phyloP scores from a whole-genome alignment of 345 rosid genomes.

The Nasturtium officinale region DNA sequence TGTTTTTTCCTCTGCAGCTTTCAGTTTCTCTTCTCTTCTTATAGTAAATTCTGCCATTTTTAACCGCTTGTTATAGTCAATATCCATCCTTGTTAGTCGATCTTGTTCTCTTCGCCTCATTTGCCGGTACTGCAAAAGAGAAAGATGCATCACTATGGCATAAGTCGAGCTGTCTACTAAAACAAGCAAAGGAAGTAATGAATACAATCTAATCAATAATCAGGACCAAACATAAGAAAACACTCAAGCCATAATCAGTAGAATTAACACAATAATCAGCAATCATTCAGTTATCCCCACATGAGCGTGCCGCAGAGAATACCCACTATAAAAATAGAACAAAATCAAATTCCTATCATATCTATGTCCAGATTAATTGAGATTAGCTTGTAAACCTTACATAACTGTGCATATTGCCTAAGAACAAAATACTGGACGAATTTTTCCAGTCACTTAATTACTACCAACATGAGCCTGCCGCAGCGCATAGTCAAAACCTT shows the following conservation, averaged over 20 bases:
- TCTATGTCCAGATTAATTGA: no score
- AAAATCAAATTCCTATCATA: no score
- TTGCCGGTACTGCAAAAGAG: conserved; percentile 74
- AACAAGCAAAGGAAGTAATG: background rate
- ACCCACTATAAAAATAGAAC: background rate
- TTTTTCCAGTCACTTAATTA: no score
- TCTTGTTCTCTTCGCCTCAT: conserved; percentile 96
- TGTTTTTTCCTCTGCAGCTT: conserved; percentile 80
- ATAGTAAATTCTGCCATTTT: conserved; percentile 64
- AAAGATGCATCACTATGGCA: conserved; percentile 1
- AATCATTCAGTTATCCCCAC: background rate
- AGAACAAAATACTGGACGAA: no score
- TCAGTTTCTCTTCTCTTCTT: conserved; percentile 85
- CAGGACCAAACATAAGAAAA: background rate
- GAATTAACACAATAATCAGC: no score
- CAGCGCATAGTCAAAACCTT: no score
- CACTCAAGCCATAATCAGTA: background rate
- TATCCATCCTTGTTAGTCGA: conserved; percentile 86
- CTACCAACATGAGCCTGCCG: no score
- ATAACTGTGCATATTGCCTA: no score
- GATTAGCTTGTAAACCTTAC: no score
- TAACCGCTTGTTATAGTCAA: conserved; percentile 77
- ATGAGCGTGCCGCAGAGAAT: background rate
- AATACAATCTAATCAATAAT: background rate
- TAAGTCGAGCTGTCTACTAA: background rate